Base-by-base conservation (phyloP, 345 rosid genomes). In the Sonneratia alba region DNA sequence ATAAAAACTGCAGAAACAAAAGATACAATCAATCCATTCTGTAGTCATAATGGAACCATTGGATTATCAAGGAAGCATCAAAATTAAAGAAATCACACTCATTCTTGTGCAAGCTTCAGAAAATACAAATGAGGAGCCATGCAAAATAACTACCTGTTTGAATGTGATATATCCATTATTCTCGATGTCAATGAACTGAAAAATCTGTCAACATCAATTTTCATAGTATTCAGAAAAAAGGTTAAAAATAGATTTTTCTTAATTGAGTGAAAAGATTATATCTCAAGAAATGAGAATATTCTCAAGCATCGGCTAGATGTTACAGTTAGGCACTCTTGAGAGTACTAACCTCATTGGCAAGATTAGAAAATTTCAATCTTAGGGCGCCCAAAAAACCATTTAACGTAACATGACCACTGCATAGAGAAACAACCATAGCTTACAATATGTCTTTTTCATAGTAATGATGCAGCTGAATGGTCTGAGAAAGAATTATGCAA, bases 181-280 rank as follows among this genome's bases (percentile, higher is more conserved):
- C 78, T 92, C 97, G 56, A 86, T 83, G 74, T 92, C 99, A 70
- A 95, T 59, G 85, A 95, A 90, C 67, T 84, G 83, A 68, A 95
- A 95, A 69, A 95, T 83, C 97, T 95, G 83, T 47, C 86, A 34
- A 53, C 72, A 37, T 59, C 36, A 47, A 53, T 63, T 11, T 12
- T 5, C 45, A 24, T 43, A 61, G 36, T 37, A 37, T 49, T 42
- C 6, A 57, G 66, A 47, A 34, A 69, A 5, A 65, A 27, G 32
- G 32, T 27, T 27, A 27, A 27, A 59, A 37, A 36, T 19, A 19
- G 53, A 32, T 53, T 14, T 34, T 19, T 7, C 61, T 47, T 19
- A 57, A 37, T 70, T 55, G 32, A 53, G 2, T 36, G 3, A 18
- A 34, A 37, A 38, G 13, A 70, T 21, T 34, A 57, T 15, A 27